A percentile compares a stretch with the other conserved stretches of the same genome.
Conservation (phyloP, 1,284 basidiomycete genomes). For the Apiotrichum akiyoshidainum region DNA sequence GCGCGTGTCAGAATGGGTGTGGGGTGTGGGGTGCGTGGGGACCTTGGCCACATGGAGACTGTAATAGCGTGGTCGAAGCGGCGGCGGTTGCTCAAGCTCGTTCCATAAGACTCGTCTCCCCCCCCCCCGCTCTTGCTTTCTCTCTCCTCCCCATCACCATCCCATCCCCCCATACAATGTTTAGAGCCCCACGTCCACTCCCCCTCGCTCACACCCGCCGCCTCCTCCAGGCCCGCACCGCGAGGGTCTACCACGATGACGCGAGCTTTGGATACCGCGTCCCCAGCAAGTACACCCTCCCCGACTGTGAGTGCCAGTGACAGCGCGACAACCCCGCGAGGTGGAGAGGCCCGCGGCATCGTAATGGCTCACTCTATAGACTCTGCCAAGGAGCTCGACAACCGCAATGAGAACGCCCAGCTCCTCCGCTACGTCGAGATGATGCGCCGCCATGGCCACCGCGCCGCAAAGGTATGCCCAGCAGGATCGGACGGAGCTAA, state of each 20-base stretch:
- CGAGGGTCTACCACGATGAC: slow-evolving; percentile 67
- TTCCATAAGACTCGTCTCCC: not conserved
- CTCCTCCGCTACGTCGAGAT: slow-evolving; percentile 83
- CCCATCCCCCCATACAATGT: slow-evolving; percentile 7
- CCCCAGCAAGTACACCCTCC: slow-evolving; percentile 61
- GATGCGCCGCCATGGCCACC: slow-evolving; percentile 58
- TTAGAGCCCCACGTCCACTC: slow-evolving; percentile 11
- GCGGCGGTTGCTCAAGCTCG: not conserved
- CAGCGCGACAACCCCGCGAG: not conserved
- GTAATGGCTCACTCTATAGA: slow-evolving; percentile 54
- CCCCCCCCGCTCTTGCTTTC: not conserved
- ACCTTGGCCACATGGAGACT: not conserved
- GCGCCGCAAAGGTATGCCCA: slow-evolving; percentile 31
- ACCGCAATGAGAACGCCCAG: slow-evolving; percentile 68
- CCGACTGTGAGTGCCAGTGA: slow-evolving; percentile 64
- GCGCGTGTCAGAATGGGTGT: not conserved
- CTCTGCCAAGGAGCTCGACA: slow-evolving; percentile 67
- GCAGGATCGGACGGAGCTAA: slow-evolving; percentile 54
- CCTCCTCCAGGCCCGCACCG: slow-evolving; percentile 1
- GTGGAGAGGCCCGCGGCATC: no score
- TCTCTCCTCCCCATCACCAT: not conserved
- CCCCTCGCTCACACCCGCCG: slow-evolving; percentile 3
- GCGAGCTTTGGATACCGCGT: slow-evolving; percentile 72
- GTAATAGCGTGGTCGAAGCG: no score
- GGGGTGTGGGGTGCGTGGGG: not conserved